These are phyloP conservation scores for Ophiostoma sp. DNA, from an alignment of 2,329 filamentous ascomycete species.

Conservation along the genomic window DNA sequence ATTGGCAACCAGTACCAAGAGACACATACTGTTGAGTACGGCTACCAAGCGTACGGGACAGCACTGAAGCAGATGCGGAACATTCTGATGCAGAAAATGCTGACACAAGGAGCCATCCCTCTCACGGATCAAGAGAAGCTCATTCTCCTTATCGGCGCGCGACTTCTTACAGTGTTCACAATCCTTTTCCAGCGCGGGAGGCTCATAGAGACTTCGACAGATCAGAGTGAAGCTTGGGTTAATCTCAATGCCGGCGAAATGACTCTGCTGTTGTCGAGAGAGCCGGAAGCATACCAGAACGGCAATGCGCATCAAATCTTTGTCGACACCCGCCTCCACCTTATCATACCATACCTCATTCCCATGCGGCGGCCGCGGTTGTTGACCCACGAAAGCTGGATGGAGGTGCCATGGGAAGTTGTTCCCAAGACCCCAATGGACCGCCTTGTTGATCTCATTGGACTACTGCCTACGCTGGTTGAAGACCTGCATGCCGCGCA, in stretches of 20 bases:
- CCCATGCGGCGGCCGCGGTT: background rate
- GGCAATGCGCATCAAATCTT: conserved; percentile 14
- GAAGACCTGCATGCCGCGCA: background rate
- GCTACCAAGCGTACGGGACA: background rate
- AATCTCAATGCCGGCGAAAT: conserved; percentile 8
- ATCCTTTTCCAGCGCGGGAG: background rate
- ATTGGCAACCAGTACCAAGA: conserved; percentile 14
- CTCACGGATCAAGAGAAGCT: background rate
- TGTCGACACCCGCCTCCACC: conserved; percentile 1
- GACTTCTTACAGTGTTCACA: conserved; percentile 14
- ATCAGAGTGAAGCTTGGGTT: background rate
- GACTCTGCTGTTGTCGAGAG: background rate
- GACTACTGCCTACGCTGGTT: background rate
- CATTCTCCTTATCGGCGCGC: background rate
- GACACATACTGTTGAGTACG: background rate
- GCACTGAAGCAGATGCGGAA: background rate
- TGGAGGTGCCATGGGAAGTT: conserved; percentile 3
- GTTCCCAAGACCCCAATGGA: conserved; percentile 14
- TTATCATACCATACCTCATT: background rate
- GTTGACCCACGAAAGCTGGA: background rate
- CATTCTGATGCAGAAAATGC: background rate
- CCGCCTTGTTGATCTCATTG: conserved; percentile 7
- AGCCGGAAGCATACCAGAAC: background rate
- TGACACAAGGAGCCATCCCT: background rate
- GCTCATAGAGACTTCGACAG: background rate